These are phyloP conservation scores for Oryza meyeriana DNA, from an alignment of 176 grass and related monocot species.

Conservation along the genomic window DNA sequence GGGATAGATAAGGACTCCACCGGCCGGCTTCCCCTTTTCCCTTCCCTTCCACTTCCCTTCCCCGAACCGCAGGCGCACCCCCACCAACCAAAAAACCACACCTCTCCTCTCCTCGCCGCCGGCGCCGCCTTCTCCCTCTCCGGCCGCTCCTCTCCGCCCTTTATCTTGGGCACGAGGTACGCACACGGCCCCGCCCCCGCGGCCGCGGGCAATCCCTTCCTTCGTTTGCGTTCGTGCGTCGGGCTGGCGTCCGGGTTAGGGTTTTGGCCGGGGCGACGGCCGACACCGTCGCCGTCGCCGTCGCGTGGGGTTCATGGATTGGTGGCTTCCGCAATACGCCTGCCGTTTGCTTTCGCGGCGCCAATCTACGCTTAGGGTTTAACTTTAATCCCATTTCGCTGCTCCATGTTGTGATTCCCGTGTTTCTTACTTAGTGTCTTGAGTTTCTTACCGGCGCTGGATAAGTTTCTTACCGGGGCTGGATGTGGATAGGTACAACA, in stretches of 20 bases:
- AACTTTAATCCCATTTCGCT: conserved; percentile 40
- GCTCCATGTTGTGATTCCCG: not conserved
- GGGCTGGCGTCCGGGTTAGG: not conserved
- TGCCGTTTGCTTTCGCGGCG: not conserved
- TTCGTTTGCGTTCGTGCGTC: not conserved
- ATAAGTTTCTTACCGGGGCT: not conserved
- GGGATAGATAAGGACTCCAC: conserved; percentile 10
- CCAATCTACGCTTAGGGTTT: conserved; percentile 22
- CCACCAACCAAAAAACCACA: conserved; percentile 40
- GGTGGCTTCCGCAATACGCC: not conserved
- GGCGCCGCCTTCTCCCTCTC: not conserved
- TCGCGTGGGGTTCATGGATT: not conserved
- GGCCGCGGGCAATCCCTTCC: not conserved
- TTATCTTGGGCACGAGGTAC: conserved; percentile 21
- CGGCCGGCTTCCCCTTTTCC: not conserved
- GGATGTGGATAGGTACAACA: not conserved
- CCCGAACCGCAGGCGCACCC: conserved; percentile 20
- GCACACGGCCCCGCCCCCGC: not conserved
- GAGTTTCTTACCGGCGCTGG: not conserved
- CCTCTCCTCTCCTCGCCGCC: conserved; percentile 9
- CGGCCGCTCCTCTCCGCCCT: not conserved
- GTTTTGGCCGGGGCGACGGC: conserved; percentile 16
- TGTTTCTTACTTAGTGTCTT: not conserved
- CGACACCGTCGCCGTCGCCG: not conserved
- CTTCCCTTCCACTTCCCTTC: no score